phyloP scores from a whole-genome alignment of 345 rosid species.

The Euphorbia lathyris region DNA sequence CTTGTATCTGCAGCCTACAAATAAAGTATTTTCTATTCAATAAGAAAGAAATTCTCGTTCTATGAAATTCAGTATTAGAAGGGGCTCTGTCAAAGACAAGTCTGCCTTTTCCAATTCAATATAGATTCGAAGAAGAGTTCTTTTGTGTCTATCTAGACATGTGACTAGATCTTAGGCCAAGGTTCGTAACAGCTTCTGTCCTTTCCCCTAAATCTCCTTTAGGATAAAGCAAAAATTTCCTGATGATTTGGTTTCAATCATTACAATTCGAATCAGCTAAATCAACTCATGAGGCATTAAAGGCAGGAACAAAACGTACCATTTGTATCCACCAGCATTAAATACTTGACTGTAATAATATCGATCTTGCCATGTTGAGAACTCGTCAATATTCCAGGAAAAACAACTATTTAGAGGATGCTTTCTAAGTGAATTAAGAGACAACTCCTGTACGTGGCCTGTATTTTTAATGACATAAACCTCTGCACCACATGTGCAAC shows the following conservation, averaged over 20 bases:
- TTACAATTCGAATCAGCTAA: no score
- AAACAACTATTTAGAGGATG: background rate
- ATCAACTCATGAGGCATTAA: no score
- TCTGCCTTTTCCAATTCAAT: no score
- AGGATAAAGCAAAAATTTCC: background rate
- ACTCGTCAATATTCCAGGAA: background rate
- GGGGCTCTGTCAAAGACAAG: no score
- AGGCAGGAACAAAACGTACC: background rate
- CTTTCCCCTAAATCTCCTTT: background rate
- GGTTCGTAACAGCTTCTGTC: no score
- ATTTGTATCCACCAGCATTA: background rate
- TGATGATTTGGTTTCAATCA: background rate
- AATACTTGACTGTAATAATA: background rate
- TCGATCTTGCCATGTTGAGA: background rate
- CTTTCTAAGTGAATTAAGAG: background rate
- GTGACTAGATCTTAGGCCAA: no score
- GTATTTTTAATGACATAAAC: background rate
- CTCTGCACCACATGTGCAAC: conserved; percentile 10
- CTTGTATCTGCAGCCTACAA: no score
- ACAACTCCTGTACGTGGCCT: conserved; percentile 3
- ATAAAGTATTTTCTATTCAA: no score
- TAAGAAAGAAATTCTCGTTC: no score
- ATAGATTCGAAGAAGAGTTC: no score
- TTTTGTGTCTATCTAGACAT: no score
- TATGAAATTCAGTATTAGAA: no score